Percentiles rank a stretch among this genome's conserved stretches.
These are phyloP conservation scores for Xylona heveae DNA, from an alignment of 495 filamentous ascomycete species.

Conservation along the genomic window DNA sequence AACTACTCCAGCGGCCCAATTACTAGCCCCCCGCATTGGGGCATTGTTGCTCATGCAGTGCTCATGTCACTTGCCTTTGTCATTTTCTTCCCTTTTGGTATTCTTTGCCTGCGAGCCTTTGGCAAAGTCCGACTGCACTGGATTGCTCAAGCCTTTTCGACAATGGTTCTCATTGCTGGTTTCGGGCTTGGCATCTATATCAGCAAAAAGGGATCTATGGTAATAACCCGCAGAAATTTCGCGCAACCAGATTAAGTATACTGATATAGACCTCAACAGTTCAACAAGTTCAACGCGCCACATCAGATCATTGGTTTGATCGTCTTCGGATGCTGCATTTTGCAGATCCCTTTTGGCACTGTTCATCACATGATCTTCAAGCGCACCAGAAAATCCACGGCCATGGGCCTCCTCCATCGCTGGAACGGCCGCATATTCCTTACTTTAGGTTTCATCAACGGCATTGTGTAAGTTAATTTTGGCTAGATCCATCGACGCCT, in stretches of 20 bases:
- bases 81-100: conserved; percentile 9
- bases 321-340: conserved; percentile 1
- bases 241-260: not conserved
- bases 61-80: conserved; percentile 9
- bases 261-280: conserved; percentile 1
- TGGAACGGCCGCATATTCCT: not conserved
- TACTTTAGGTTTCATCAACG: conserved; percentile 3
- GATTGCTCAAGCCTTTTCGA: conserved; percentile 5
- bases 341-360: conserved; percentile 1
- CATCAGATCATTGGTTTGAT: conserved; percentile 7
- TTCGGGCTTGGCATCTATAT: conserved; percentile 9
- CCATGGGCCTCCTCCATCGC: not conserved
- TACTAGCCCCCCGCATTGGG: too few relatives aligned
- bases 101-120: conserved; percentile 9
- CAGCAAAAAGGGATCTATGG: conserved; percentile 7
- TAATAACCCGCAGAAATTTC: not conserved
- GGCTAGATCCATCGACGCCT: too few relatives aligned
- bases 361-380: conserved; percentile 1
- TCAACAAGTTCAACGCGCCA: conserved; percentile 4
- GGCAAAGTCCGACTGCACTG: conserved; percentile 8
- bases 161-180: conserved; percentile 7
- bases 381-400: not conserved
- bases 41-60: conserved; percentile 9
- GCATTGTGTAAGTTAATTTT: conserved; percentile 4
- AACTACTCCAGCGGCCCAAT: too few relatives aligned